Evolutionary conservation across 495 filamentous ascomycete species (phyloP).

Genomic region (Peziza echinospora): DNA sequence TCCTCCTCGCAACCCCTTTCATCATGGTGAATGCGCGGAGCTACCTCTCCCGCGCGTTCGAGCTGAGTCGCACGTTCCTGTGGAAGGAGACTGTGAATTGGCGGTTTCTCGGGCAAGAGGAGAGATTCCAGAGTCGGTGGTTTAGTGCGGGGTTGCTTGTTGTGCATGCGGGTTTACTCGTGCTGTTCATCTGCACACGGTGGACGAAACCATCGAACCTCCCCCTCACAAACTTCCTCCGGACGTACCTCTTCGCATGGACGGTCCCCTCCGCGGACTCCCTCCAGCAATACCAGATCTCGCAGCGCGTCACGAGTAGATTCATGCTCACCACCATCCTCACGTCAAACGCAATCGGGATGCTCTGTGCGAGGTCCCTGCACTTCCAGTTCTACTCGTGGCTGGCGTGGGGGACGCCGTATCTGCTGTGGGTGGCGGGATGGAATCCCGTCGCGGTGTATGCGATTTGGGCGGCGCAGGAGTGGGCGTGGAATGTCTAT

Average conservation of each 20-base stretch:
- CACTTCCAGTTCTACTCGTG: constrained; percentile 98
- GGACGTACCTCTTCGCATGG: not conserved
- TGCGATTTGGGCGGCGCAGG: constrained; percentile 58
- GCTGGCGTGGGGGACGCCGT: constrained; percentile 78
- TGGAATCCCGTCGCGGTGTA: constrained; percentile 52
- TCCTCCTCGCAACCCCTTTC: constrained; percentile 56
- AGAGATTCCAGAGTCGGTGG: constrained; percentile 50
- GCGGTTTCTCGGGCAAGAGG: constrained; percentile 69
- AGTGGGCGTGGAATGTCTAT: constrained; percentile 93
- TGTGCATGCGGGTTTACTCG: constrained; percentile 43
- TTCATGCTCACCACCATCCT: constrained; percentile 65
- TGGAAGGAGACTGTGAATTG: constrained; percentile 99
- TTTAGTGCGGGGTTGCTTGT: constrained; percentile 50
- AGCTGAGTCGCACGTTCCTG: constrained; percentile 69
- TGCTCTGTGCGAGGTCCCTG: constrained; percentile 74
- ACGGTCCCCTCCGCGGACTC: constrained; percentile 21
- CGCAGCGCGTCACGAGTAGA: constrained; percentile 39
- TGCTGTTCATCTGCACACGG: constrained; percentile 32
- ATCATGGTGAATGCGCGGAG: constrained; percentile 40
- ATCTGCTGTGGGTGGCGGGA: constrained; percentile 66
- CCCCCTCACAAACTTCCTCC: constrained; percentile 25
- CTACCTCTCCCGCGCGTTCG: constrained; percentile 65
- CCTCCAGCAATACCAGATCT: constrained; percentile 31
- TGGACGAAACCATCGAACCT: constrained; percentile 29
- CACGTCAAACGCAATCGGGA: constrained; percentile 57